These are phyloP conservation scores for Carex cristatella DNA, from an alignment of 176 grass and related monocot species.

Conservation along the genomic window DNA sequence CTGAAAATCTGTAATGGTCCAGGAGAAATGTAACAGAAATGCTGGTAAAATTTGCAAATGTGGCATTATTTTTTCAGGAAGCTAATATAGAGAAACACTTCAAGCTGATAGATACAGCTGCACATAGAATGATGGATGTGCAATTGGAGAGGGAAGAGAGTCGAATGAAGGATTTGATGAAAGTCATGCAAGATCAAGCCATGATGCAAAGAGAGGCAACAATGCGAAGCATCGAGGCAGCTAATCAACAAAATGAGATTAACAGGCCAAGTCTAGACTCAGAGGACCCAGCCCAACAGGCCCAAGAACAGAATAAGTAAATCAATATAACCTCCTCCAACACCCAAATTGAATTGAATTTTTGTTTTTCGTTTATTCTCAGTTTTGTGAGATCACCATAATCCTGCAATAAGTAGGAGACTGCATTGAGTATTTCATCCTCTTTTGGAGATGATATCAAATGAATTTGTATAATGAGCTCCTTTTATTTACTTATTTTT, in stretches of 20 bases:
- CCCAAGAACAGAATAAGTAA: slow-evolving; percentile 29
- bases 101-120: slow-evolving; percentile 76
- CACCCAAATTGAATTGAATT: not conserved
- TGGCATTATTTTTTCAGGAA: slow-evolving; percentile 42
- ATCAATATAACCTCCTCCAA: not conserved
- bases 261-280: slow-evolving; percentile 16
- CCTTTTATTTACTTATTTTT: not conserved
- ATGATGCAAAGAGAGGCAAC: slow-evolving; percentile 60
- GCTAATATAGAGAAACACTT: slow-evolving; percentile 78
- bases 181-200: slow-evolving; percentile 53
- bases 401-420: slow-evolving; percentile 3
- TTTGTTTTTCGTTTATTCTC: too few relatives aligned
- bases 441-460: not conserved
- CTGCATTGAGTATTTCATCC: not conserved
- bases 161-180: slow-evolving; percentile 48
- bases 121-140: slow-evolving; percentile 66
- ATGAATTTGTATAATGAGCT: not conserved
- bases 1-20: not conserved
- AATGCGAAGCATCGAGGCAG: slow-evolving; percentile 29
- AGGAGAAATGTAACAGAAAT: not conserved
- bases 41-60: not conserved
- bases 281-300: slow-evolving; percentile 13
- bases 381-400: not conserved
- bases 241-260: not conserved
- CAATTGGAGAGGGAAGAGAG: slow-evolving; percentile 79